Evolutionary conservation across 2,329 filamentous ascomycete species (phyloP).

Genomic region (Aureobasidium sp.): DNA sequence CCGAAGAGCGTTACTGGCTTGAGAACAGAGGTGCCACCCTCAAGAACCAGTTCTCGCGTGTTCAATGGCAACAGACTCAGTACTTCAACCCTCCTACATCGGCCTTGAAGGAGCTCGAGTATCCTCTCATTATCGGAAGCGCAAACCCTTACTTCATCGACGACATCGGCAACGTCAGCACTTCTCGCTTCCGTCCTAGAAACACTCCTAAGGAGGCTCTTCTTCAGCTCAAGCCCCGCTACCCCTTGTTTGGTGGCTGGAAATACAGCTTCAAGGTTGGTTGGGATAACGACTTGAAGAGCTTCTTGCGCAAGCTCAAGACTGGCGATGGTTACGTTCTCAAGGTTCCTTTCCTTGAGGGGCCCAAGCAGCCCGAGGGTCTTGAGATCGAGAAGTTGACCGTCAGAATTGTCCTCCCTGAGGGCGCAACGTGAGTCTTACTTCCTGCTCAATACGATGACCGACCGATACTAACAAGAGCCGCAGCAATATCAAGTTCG

Average conservation of each 20-base stretch:
- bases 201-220: constrained; percentile 55
- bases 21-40: constrained; percentile 74
- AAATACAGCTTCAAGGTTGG: constrained; percentile 96
- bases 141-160: constrained; percentile 90
- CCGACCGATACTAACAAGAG: constrained; percentile 18
- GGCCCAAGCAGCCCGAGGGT: constrained; percentile 77
- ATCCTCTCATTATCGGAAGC: constrained; percentile 71
- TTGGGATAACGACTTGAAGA: constrained; percentile 81
- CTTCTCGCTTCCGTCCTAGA: constrained; percentile 64
- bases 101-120: constrained; percentile 72
- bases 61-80: constrained; percentile 35
- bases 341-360: constrained; percentile 87
- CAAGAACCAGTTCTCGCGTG: constrained; percentile 43
- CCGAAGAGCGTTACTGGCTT: constrained; percentile 87
- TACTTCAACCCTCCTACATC: constrained; percentile 70
- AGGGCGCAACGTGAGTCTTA: constrained; percentile 69
- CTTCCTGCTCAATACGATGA: neutral
- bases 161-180: constrained; percentile 94
- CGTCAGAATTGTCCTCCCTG: constrained; percentile 77
- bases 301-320: constrained; percentile 59
- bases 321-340: constrained; percentile 67
- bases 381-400: constrained; percentile 76
- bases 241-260: constrained; percentile 96
- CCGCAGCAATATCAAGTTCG: constrained; percentile 67
- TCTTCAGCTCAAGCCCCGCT: constrained; percentile 85